phyloP scores from a whole-genome alignment of 129 eudicot species.

The Chrysanthemum seticuspe region DNA sequence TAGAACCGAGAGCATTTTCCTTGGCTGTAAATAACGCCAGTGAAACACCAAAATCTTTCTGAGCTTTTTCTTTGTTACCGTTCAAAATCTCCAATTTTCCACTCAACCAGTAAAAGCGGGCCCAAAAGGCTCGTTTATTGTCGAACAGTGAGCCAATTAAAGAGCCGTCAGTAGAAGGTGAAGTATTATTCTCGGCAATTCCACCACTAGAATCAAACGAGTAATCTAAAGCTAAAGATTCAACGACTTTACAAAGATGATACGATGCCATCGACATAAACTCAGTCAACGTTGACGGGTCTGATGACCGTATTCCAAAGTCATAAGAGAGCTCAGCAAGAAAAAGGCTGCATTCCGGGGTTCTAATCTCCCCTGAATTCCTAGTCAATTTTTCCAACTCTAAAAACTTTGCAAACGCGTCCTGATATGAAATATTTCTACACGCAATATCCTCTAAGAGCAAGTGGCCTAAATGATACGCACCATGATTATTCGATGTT shows the following conservation, averaged over 20 bases:
- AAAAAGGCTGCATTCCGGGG: slow-evolving; percentile 87
- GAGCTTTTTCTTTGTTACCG: slow-evolving; percentile 71
- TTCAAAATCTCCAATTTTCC: slow-evolving; percentile 62
- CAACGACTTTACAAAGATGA: slow-evolving; percentile 86
- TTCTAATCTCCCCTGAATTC: slow-evolving; percentile 59
- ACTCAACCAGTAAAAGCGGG: slow-evolving; percentile 80
- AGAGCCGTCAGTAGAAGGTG: slow-evolving; percentile 27
- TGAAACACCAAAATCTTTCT: slow-evolving; percentile 63
- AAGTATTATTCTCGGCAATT: too few species aligned
- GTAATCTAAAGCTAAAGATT: slow-evolving; percentile 63
- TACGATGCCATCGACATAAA: slow-evolving; percentile 62
- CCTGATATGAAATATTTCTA: slow-evolving; percentile 47
- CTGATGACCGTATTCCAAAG: slow-evolving; percentile 52
- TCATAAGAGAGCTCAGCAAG: slow-evolving; percentile 88
- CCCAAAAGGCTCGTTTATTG: slow-evolving; percentile 73
- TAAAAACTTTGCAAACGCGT: slow-evolving; percentile 49
- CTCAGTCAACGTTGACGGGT: slow-evolving; percentile 37
- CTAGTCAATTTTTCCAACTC: slow-evolving; percentile 80
- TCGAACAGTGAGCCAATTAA: slow-evolving; percentile 42
- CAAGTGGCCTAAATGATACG: slow-evolving; percentile 76
- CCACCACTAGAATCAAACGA: slow-evolving; percentile 10
- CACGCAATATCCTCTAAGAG: slow-evolving; percentile 71
- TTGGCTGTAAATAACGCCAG: slow-evolving; percentile 52
- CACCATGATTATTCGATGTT: slow-evolving; percentile 67
- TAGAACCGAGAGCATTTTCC: slow-evolving; percentile 40